These are phyloP conservation scores for Reticulomyxa filosa DNA, from an alignment of 78 protist genomes.

Conservation along the genomic window DNA sequence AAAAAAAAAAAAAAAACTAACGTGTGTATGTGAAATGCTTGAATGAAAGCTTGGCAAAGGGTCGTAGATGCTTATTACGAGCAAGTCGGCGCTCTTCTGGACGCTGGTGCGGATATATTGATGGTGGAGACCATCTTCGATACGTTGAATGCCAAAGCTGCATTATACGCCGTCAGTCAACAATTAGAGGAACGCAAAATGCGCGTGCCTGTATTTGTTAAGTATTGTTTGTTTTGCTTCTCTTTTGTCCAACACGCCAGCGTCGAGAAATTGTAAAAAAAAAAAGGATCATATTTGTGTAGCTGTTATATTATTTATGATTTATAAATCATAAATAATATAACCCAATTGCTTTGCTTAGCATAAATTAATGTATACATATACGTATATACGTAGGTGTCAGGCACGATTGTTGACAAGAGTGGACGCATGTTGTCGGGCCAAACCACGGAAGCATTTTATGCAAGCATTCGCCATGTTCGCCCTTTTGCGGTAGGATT, in stretches of 20 bases:
- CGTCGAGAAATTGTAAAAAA: no score
- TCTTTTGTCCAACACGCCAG: no score
- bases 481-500: constrained; percentile 55
- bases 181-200: constrained; percentile 56
- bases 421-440: constrained; percentile 89
- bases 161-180: constrained; percentile 62
- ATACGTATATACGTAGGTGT: no score
- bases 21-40: neutral
- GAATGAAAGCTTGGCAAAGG: neutral
- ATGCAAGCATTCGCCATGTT: constrained; percentile 30
- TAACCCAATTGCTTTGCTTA: no score
- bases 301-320: no score
- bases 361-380: no score
- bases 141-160: constrained; percentile 87
- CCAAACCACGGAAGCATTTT: constrained; percentile 81
- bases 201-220: no score
- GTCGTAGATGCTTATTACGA: neutral
- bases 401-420: constrained; percentile 83
- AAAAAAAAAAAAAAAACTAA: no score
- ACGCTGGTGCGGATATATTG: constrained; percentile 83
- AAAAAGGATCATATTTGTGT: no score
- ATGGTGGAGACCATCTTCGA: constrained; percentile 95
- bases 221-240: no score
- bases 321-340: no score
- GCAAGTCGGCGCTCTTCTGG: constrained; percentile 52